Percentiles rank a stretch among this genome's conserved stretches.
Evolutionary conservation across 2,329 filamentous ascomycete genomes (phyloP).

Genomic region (Microcera coccophila): DNA sequence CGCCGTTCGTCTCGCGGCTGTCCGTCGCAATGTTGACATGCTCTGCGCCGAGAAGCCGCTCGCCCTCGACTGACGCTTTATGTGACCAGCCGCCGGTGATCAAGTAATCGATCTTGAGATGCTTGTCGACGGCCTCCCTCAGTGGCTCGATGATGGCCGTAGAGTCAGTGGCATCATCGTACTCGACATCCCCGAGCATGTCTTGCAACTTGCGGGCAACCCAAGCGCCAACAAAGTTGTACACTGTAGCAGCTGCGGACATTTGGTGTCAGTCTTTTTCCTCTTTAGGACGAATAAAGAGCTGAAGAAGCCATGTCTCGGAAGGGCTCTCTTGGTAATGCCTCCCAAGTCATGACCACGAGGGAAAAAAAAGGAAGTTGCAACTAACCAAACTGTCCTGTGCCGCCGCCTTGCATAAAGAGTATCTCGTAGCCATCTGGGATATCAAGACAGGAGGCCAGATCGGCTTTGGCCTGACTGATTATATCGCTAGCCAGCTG

Average conservation of each 20-base stretch:
- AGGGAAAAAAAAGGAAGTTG: too few relatives aligned
- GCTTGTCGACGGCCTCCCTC: slow-evolving; percentile 60
- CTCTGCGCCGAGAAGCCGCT: slow-evolving; percentile 70
- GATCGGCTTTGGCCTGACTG: slow-evolving; percentile 69
- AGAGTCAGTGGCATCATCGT: slow-evolving; percentile 41
- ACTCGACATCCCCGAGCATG: slow-evolving; percentile 54
- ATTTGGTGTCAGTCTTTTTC: slow-evolving; percentile 37
- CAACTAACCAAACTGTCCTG: slow-evolving; percentile 40
- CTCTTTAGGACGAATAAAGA: too few relatives aligned
- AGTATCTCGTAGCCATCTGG: slow-evolving; percentile 83
- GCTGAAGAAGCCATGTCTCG: too few relatives aligned
- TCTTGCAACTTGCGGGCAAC: slow-evolving; percentile 63
- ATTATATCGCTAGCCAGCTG: slow-evolving; percentile 74
- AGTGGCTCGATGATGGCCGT: slow-evolving; percentile 56
- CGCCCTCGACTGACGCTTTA: slow-evolving; percentile 83
- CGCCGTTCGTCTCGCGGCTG: slow-evolving; percentile 59
- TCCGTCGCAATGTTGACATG: slow-evolving; percentile 78
- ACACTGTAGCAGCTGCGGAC: slow-evolving; percentile 71
- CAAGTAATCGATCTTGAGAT: slow-evolving; percentile 82
- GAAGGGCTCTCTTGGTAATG: too few relatives aligned
- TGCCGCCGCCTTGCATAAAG: slow-evolving; percentile 84
- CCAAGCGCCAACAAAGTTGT: slow-evolving; percentile 83
- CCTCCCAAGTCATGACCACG: too few relatives aligned
- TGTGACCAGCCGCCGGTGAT: slow-evolving; percentile 85
- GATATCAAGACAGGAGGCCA: slow-evolving; percentile 72